Evolutionary conservation across 192 early-diverging fungal genomes (phyloP), one percentile per base, ranked within the genome.

Genomic region (Podila minutissima): DNA sequence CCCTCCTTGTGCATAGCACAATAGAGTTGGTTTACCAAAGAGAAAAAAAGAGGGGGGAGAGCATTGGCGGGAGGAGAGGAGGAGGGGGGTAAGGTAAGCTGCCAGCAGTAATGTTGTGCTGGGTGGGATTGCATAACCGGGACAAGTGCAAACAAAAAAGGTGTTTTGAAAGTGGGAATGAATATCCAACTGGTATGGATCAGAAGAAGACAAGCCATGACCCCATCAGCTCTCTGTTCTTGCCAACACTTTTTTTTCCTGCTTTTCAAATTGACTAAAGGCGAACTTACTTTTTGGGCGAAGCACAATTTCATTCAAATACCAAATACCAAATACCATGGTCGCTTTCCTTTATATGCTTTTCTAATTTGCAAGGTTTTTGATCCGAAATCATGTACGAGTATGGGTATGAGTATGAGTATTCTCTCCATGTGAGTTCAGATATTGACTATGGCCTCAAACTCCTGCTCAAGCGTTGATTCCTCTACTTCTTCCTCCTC

Each of bases 401-500:
- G 38, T 41, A 41, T 41, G 38, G 33, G 33, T 35, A 35, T 41
- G 38, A 2, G 38, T 37, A 46, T 13, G 3, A 46, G 15, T 15
- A 46, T 46, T 17, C 15, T 17, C 41, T 15, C 41, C 15, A 46
- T 37, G 35, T 10, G 35, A 8, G 12, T 46, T 46, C 13, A 55
- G 9, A 55, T 55, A 8, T 55, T 26, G 8, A 55, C 53, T 22
- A 55, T 20, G 6, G n/a, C 24, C n/a, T 55, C 53, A 55, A 55
- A 55, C 0, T 24, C 53, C 7, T 55, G 53, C 24, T 24, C 53
- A 1, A 55, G 53, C 11, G 53, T 24, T 17, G n/a, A 38, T n/a
- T 57, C 62, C 6, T 33, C 5, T 2, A 71, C 64, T 0, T 78
- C 64, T 22, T 71, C 2, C 10, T 71, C 2, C 10, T 53, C 74